These are phyloP conservation scores for Murraya paniculata DNA, from an alignment of 345 rosid species.

Conservation along the genomic window DNA sequence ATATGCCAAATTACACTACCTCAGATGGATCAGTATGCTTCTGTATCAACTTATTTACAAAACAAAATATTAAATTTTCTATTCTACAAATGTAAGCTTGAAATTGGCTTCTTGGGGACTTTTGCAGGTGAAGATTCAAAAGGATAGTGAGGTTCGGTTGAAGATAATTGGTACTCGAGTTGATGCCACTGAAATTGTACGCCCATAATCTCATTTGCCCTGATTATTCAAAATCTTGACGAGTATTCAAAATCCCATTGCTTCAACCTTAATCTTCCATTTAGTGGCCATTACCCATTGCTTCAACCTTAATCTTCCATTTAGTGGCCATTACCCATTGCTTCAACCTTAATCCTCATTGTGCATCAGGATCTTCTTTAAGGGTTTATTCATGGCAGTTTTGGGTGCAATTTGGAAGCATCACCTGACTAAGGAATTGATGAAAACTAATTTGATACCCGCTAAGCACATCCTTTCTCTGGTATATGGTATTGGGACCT, in stretches of 20 bases:
- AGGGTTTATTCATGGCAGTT: not conserved
- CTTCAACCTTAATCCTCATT: not conserved
- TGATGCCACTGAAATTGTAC: constrained; percentile 2
- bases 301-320: not conserved
- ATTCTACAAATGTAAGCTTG: constrained; percentile 1
- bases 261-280: no score
- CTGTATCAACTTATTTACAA: not conserved
- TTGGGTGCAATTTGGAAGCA: not conserved
- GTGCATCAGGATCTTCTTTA: not conserved
- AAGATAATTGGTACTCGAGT: constrained; percentile 90
- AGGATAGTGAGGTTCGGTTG: constrained; percentile 86
- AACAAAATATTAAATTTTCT: not conserved
- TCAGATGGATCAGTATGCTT: constrained; percentile 79
- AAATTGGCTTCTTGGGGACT: constrained; percentile 6
- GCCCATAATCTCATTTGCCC: constrained; percentile 12
- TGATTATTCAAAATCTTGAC: not conserved
- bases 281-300: not conserved
- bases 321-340: not conserved
- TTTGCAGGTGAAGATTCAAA: constrained; percentile 84
- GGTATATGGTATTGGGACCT: not conserved
- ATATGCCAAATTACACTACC: constrained; percentile 86
- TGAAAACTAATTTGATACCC: not conserved
- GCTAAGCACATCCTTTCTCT: not conserved
- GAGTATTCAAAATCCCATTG: no score
- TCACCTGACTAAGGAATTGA: not conserved